Base-by-base conservation (phyloP, 2,329 filamentous ascomycete species). In the Cytospora leucostoma region DNA sequence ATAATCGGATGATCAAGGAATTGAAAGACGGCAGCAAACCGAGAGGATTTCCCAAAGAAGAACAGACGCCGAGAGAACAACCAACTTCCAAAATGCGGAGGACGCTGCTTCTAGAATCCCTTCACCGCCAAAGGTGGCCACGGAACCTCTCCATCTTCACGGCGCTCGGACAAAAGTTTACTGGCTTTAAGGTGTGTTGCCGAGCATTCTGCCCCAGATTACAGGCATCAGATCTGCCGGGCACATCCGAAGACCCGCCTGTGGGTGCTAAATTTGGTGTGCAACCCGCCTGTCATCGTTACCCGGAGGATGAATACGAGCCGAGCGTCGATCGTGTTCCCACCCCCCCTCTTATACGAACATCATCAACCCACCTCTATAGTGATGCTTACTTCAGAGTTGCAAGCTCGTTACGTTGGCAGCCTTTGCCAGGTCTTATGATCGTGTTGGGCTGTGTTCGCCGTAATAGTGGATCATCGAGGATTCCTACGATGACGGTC, bases 241-340 rank as follows among this genome's bases (percentile, higher is more conserved):
- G 15, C 38, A 55, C 38, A 55, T 37, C 58, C 58, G 58, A 27
- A 11, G 12, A 47, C n/a, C 44, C 44, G 44, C 50, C 21, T 52
- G 19, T 15, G 50, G 15, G n/a, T 53, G 33, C 57, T 52, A 51
- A 59, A 47, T 38, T 21, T 27, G 19, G 44, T 35, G n/a, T 49
- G 37, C 33, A 17, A 37, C 17, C 38, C 21, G 37, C 54, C 38
- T 40, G 58, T 55, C 58, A 61, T 34, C 58, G 53, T 51, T 37
- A 61, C 51, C 58, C 55, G 50, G 38, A 61, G 58, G 58, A 61
- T 52, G 62, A 59, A 63, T 63, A 63, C 62, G 62, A 63, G 58
- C 58, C 50, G 12, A 54, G 17, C 47, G 62, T 56, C 62, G 62
- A 63, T 63, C 62, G 57, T 61, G 57, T 61, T 50, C 51, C 56